Evolutionary conservation across 495 filamentous ascomycete species (phyloP).

Genomic region (Pseudoneurospora amorphoporcata): DNA sequence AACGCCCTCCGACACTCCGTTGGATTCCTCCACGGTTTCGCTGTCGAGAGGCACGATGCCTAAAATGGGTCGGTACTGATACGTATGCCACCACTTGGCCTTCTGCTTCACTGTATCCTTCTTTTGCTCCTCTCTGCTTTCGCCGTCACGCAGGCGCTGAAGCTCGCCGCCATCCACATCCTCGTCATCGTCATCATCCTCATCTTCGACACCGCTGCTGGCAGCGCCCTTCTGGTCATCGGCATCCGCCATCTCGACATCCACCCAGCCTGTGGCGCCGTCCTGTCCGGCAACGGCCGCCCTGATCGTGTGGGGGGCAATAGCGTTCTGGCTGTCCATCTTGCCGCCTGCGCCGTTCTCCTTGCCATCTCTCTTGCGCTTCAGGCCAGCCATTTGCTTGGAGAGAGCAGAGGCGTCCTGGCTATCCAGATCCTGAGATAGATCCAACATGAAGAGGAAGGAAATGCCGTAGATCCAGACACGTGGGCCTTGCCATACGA

Average conservation of each 20-base stretch:
- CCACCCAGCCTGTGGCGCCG: slow-evolving; percentile 23
- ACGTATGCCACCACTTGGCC: slow-evolving; percentile 63
- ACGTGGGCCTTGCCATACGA: slow-evolving; percentile 70
- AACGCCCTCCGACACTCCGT: slow-evolving; percentile 11
- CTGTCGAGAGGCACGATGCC: slow-evolving; percentile 65
- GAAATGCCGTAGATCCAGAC: slow-evolving; percentile 78
- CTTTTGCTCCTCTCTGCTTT: slow-evolving; percentile 12
- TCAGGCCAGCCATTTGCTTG: slow-evolving; percentile 24
- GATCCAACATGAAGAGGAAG: slow-evolving; percentile 91
- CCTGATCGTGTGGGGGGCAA: slow-evolving; percentile 22
- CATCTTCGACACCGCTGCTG: slow-evolving; percentile 25
- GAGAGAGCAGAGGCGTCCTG: slow-evolving; percentile 4
- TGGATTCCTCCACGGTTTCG: slow-evolving; percentile 19
- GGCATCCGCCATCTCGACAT: slow-evolving; percentile 28
- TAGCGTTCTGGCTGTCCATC: slow-evolving; percentile 41
- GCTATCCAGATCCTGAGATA: slow-evolving; percentile 56
- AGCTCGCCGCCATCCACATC: slow-evolving; percentile 29
- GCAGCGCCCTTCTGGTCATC: slow-evolving; percentile 31
- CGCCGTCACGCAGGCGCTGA: slow-evolving; percentile 23
- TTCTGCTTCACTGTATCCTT: slow-evolving; percentile 14
- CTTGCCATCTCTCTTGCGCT: slow-evolving; percentile 43
- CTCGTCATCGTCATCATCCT: slow-evolving; percentile 33
- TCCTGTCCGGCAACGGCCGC: slow-evolving; percentile 34
- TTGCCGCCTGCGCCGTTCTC: slow-evolving; percentile 48
- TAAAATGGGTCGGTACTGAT: slow-evolving; percentile 84